Evolutionary conservation across 1,284 basidiomycete genomes (phyloP), one percentile per base, ranked within the genome.

Genomic region (Mycena citricolor): DNA sequence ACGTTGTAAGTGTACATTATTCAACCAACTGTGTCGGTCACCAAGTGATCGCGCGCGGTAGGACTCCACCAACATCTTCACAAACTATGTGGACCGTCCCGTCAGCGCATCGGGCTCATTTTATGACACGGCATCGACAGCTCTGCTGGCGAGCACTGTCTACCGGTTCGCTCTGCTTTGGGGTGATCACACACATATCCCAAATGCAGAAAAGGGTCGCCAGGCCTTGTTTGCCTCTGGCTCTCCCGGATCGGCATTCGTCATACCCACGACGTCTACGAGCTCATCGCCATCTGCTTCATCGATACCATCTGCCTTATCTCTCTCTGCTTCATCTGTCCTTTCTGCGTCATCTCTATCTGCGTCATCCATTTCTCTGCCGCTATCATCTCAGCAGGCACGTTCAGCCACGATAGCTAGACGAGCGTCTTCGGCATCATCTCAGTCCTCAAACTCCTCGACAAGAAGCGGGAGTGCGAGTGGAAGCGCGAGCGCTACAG

Each of bases 131-230:
- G 67, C 89, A 0, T 81, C 82, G 5, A 83, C 88, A 0, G 81
- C 90, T 0, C 73, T 95, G 25, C 68, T 94, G 40, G 87, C 90
- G 0, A 74, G 82, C 42, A 81, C 86, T 0, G 86, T 89, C 4
- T 91, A 90, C 63, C 76, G 84, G 6, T 68, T 84, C 36, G 76
- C 79, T 0, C 61, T 80, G 1, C 58, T 89, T 16, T 63, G 71
- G 30, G 67, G 69, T 17, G 67, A 74, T 5, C 70, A 77, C 48
- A 68, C 65, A 2, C 64, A 78, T 55, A 54, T 84, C n/a, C 70
- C 76, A 0, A 54, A 65, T 8, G 88, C 89, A 1, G 83, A 86
- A 56, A 61, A 62, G 14, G 69, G 70, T 8, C 72, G 87, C 17
- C 54, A 65, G 44, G 68, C 73, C 0, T 64, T 90, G 20, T 77